Base-by-base conservation (phyloP, 768 basidiomycete species). In the Kwoniella dejecticola region DNA sequence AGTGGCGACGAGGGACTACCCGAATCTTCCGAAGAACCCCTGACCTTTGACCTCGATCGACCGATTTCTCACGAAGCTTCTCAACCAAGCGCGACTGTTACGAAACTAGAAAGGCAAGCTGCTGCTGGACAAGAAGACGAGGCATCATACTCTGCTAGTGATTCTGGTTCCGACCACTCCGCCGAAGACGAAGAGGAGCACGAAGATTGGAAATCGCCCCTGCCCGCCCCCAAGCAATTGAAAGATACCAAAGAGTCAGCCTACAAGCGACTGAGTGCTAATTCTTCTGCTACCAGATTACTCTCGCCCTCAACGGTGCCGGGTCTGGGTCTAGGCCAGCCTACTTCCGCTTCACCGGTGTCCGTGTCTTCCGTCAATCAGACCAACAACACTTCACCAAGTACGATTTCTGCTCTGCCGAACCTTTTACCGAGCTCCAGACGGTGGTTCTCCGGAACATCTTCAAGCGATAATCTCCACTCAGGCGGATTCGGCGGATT, bases 401-500 rank as follows among this genome's bases (percentile, higher is more conserved):
- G 47, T n/a, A 30, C 57, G 8, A 36, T 68, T 1, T 61, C 66
- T 15, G 69, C 60, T 40, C 56, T 73, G 6, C 65, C 71, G 3
- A 31, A 63, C 11, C 46, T 66, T 11, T 50, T 50, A 50, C 74
- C 74, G 17, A 59, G 46, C 13, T 62, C 72, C 19, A 58, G 74
- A 46, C 63, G 72, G n/a, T 78, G 75, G 77, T 73, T 75, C 49
- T 71, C 70, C 12, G 66, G 65, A 11, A 70, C 63, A 10, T 44
- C 45, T 2, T 67, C 67, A n/a, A 50, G 62, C n/a, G 69, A 71
- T 30, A 70, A 70, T 64, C 61, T 72, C 41, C 53, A 48, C 45
- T 60, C 59, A 41, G 59, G 52, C 44, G 57, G 40, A 42, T 42
- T 57, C 40, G 56, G 56, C 3, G 44, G 54, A 26, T 61, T 68